Evolutionary conservation across 2,329 filamentous ascomycete genomes (phyloP), one percentile per base, ranked within the genome.

Genomic region (Cercospora sesami): DNA sequence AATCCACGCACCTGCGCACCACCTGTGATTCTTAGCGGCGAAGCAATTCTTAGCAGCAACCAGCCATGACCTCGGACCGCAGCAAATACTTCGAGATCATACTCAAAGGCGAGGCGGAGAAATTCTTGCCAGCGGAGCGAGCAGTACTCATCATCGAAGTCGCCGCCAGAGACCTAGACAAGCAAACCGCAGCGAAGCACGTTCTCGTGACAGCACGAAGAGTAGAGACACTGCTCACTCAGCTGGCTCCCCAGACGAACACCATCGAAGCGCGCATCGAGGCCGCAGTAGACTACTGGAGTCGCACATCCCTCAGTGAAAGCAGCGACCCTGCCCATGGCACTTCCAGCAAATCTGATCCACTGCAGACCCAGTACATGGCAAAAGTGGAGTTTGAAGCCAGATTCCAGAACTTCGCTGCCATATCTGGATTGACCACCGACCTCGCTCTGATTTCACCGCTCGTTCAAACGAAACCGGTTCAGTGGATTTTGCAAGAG

Each of bases 271-370:
- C 60, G 16, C 28, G 58, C n/a, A 21, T 21, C 26, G 58, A 60
- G 2, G 66, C 66, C 5, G 14, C 45, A 3, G 51, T 66, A 23
- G 67, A 69, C 33, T 53, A 60, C 60, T 66, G 63, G 67, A 69
- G 33, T n/a, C 59, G 67, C 2, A 69, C 67, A 7, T 69, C 67
- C 3, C 26, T 69, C n/a, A 64, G 31, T 6, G 67, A 69, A 33
- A 69, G 16, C n/a, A 58, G 45, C 12, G n/a, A 65, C 4, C 18
- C 26, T 18, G 23, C 10, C 14, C 63, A 26, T 7, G 59, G 30
- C 58, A 21, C 5, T n/a, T 21, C 14, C 7, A 31, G 58, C 31
- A 60, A 16, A n/a, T 30, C 4, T 8, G 48, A 23, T 16, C 18
- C 48, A 16, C 5, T 21, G 48, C 21, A 18, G 2, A 7, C 30